Percentiles rank a stretch among this genome's conserved stretches.
phyloP scores from a whole-genome alignment of 495 filamentous ascomycete genomes.

The Terfezia claveryi region DNA sequence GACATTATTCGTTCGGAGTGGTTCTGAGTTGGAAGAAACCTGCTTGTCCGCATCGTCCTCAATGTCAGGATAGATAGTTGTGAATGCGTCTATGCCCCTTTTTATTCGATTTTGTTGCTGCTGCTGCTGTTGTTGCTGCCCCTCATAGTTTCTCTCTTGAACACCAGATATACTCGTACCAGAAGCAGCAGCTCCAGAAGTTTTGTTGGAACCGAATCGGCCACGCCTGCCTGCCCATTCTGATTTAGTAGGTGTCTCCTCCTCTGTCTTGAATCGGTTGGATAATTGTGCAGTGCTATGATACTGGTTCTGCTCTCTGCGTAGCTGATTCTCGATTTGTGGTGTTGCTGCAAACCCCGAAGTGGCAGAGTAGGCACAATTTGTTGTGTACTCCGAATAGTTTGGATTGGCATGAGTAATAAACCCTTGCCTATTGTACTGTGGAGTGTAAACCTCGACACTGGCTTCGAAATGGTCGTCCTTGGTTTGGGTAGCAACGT shows the following conservation, averaged over 20 bases:
- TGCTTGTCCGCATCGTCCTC: neutral
- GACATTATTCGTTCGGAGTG: no score
- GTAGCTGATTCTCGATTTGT: conserved; percentile 3
- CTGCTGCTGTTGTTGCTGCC: neutral
- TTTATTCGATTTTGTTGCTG: neutral
- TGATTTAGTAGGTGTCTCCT: neutral
- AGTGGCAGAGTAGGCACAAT: neutral
- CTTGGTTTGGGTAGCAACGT: conserved; percentile 31
- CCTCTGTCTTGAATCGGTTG: conserved; percentile 1
- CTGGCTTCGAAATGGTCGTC: conserved; percentile 18
- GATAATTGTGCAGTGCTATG: neutral
- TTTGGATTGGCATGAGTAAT: conserved; percentile 71
- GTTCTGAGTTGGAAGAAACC: no score
- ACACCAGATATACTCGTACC: neutral
- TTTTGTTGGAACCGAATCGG: neutral
- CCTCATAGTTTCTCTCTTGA: neutral
- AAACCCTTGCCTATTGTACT: conserved; percentile 61
- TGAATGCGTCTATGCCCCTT: neutral
- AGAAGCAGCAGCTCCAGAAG: neutral
- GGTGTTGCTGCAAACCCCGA: neutral
- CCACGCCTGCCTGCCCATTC: neutral
- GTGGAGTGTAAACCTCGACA: conserved; percentile 56
- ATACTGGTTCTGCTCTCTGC: neutral
- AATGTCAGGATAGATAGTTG: neutral
- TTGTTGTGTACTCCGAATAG: conserved; percentile 41